These are phyloP conservation scores for Cladophialophora chaetospira DNA, from an alignment of 2,329 filamentous ascomycete genomes.

Conservation along the genomic window DNA sequence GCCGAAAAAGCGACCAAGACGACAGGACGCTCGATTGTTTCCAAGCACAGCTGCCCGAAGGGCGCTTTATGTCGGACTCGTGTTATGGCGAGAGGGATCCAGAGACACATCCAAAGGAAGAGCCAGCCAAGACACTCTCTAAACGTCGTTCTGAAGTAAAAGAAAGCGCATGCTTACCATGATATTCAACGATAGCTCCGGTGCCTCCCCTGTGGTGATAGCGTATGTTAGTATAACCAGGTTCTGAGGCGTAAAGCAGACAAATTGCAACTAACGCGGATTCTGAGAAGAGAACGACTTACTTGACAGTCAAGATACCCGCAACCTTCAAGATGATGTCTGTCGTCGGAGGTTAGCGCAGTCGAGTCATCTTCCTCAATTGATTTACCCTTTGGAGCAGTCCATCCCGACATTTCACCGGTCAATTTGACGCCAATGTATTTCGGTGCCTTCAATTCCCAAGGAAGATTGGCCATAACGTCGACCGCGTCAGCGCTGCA, in stretches of 20 bases:
- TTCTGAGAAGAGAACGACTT: too few relatives aligned
- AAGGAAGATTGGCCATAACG: slow-evolving; percentile 94
- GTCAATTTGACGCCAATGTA: slow-evolving; percentile 95
- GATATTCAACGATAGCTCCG: slow-evolving; percentile 59
- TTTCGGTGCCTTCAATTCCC: slow-evolving; percentile 98
- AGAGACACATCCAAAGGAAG: too few relatives aligned
- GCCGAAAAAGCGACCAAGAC: too few relatives aligned
- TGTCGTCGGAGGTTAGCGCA: slow-evolving; percentile 39
- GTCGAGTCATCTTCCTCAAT: slow-evolving; percentile 1
- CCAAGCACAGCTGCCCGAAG: too few relatives aligned
- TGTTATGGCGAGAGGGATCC: too few relatives aligned
- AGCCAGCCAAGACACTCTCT: too few relatives aligned
- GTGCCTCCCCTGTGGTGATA: too few relatives aligned
- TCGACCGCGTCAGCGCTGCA: slow-evolving; percentile 94
- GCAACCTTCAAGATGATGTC: slow-evolving; percentile 98
- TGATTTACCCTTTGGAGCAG: slow-evolving; percentile 78
- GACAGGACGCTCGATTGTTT: too few relatives aligned
- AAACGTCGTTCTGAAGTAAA: neutral
- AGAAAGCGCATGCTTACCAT: slow-evolving; percentile 33
- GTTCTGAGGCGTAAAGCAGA: too few relatives aligned
- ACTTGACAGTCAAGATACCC: slow-evolving; percentile 95
- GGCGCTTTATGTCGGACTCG: too few relatives aligned
- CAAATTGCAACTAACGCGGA: too few relatives aligned
- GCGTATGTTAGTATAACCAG: too few relatives aligned
- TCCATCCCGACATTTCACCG: slow-evolving; percentile 86